Conservation (phyloP, 129 eudicot genomes). For the Pittosporum tobira region DNA sequence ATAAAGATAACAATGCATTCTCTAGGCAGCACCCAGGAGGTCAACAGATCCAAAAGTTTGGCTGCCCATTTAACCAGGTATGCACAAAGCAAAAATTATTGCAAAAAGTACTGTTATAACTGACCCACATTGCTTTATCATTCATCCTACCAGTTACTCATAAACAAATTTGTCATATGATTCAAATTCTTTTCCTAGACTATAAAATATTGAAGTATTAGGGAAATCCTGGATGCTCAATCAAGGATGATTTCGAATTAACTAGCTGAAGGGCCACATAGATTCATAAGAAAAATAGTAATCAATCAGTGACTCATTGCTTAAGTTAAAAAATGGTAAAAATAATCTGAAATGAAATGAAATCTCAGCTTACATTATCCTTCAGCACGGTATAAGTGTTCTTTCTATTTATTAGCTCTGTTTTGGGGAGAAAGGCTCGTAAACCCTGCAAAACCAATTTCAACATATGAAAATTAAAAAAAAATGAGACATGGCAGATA, state of each 20-base stretch:
- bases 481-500: background rate
- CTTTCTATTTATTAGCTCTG: constrained; percentile 62
- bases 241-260: background rate
- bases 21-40: too few relatives aligned
- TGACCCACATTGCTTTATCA: too few relatives aligned
- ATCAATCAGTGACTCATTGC: background rate
- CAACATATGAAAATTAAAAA: background rate
- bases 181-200: background rate
- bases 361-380: constrained; percentile 46
- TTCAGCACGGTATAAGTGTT: constrained; percentile 71
- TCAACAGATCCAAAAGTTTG: too few relatives aligned
- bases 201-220: background rate
- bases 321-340: background rate
- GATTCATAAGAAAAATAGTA: background rate
- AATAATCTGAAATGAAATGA: background rate
- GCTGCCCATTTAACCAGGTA: too few relatives aligned
- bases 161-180: background rate
- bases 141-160: background rate
- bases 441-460: constrained; percentile 52
- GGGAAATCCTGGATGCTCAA: background rate
- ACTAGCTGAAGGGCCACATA: background rate
- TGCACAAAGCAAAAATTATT: too few relatives aligned
- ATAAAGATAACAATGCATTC: too few relatives aligned
- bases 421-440: constrained; percentile 90
- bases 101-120: too few relatives aligned